A percentile compares a stretch with the other conserved stretches of the same genome.
Evolutionary conservation across 2,329 filamentous ascomycete genomes (phyloP).

Genomic region (Sarocladiaceae sp.): DNA sequence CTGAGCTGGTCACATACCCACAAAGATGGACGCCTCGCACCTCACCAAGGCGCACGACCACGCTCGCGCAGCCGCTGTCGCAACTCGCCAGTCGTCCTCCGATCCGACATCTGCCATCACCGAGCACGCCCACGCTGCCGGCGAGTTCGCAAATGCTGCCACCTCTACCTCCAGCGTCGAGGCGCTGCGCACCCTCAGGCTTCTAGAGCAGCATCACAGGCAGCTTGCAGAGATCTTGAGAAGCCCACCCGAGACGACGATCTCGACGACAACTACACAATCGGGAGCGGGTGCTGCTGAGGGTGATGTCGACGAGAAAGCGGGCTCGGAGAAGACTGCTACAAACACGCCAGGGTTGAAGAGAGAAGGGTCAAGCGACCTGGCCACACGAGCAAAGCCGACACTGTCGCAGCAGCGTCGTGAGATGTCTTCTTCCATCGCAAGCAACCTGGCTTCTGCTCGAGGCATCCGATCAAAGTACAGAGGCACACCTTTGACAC

Average conservation of each 20-base stretch:
- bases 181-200: constrained; percentile 73
- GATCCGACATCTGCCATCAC: constrained; percentile 78
- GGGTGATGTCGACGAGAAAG: constrained; percentile 21
- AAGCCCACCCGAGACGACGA: constrained; percentile 47
- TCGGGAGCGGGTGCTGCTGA: constrained; percentile 16
- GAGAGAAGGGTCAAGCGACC: background rate
- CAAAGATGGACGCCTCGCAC: constrained; percentile 31
- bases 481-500: constrained; percentile 61
- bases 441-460: constrained; percentile 80
- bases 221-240: constrained; percentile 77
- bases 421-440: constrained; percentile 74
- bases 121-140: constrained; percentile 82
- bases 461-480: constrained; percentile 64
- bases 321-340: constrained; percentile 13
- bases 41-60: constrained; percentile 73
- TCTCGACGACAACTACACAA: background rate
- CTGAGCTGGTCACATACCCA: too few species aligned
- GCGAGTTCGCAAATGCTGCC: constrained; percentile 81
- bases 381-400: constrained; percentile 18
- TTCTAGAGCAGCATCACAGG: constrained; percentile 84
- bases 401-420: constrained; percentile 36
- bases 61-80: constrained; percentile 75
- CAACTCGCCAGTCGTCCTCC: constrained; percentile 60
- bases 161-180: constrained; percentile 60
- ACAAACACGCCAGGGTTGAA: constrained; percentile 16